Evolutionary conservation across 78 protist species (phyloP), one percentile per base, ranked within the genome.

Genomic region (Dictyostelium purpureum): DNA sequence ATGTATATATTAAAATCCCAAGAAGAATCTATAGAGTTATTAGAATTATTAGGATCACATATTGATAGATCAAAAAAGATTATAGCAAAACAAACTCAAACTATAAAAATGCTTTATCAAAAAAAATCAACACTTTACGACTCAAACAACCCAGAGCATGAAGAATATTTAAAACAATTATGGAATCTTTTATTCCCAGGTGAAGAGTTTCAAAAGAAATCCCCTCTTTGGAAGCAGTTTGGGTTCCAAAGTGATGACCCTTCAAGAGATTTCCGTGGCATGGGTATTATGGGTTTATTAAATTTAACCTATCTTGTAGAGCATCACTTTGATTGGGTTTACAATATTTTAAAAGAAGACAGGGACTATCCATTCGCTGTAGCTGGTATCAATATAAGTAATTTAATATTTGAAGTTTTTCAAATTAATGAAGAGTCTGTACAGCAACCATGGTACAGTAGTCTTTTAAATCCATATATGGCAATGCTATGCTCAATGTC

Each of bases 331-430:
- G 35, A 24, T 6, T 83, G 91, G 91, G 91, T 83, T 3, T 73
- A 83, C 10, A n/a, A 61, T 12, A 59, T 73, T 14, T 19, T 83
- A 21, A 37, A 56, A 52, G 51, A 54, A 6, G 31, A 83, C 45
- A 54, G 91, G 45, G 91, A 83, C 11, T 83, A 83, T 83, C 91
- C 91, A 14, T 83, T 83, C 45, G 91, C 91, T 4, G 81, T 73
- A 2, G 91, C 91, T 6, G 91, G 91, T 45, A 83, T 83, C 6
- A 83, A 83, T 63, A 83, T 83, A 33, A 54, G 67, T 0, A 83
- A 73, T 59, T 24, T 83, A 7, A 19, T 83, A 33, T 83, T 83
- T 83, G 91, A 73, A 43, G 65, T 83, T 6, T 57, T 83, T 24
- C 45, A 83, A 38, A 59, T 83, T 16, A 71, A n/a, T 31, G 91